Evolutionary conservation across 2,329 filamentous ascomycete genomes (phyloP).

Genomic region (Epichloe gansuensis): DNA sequence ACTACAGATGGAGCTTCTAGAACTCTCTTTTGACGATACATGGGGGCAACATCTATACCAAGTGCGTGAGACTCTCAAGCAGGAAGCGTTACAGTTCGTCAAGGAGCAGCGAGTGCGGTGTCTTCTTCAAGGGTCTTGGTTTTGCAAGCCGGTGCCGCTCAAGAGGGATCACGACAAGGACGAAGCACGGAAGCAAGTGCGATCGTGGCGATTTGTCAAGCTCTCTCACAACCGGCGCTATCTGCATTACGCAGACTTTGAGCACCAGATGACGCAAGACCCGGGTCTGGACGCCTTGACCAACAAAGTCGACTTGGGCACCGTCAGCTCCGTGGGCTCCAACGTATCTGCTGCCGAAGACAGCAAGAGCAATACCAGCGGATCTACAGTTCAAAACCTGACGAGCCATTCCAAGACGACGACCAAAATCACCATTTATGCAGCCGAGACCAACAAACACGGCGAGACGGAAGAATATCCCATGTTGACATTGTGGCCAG

Average conservation of each 20-base stretch:
- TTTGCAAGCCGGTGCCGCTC: slow-evolving; percentile 38
- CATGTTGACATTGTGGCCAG: slow-evolving; percentile 71
- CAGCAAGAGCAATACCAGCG: slow-evolving; percentile 29
- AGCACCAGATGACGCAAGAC: slow-evolving; percentile 46
- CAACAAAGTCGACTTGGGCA: slow-evolving; percentile 76
- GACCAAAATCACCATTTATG: slow-evolving; percentile 84
- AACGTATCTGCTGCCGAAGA: slow-evolving; percentile 64
- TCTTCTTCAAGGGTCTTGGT: slow-evolving; percentile 82
- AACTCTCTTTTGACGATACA: slow-evolving; percentile 82
- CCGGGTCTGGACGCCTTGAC: slow-evolving; percentile 60
- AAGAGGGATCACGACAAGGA: slow-evolving; percentile 17
- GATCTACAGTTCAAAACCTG: slow-evolving; percentile 27
- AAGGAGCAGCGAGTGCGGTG: slow-evolving; percentile 93
- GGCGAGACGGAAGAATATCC: slow-evolving; percentile 47
- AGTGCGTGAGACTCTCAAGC: slow-evolving; percentile 80
- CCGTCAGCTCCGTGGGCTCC: slow-evolving; percentile 84
- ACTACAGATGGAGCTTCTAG: slow-evolving; percentile 85
- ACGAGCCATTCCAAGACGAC: slow-evolving; percentile 32
- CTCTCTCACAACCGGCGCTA: slow-evolving; percentile 84
- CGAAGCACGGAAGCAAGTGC: slow-evolving; percentile 28
- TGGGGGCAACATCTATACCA: slow-evolving; percentile 86
- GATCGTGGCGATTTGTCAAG: slow-evolving; percentile 69
- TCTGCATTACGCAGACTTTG: slow-evolving; percentile 82
- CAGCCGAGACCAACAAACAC: slow-evolving; percentile 23
- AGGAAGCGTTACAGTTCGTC: slow-evolving; percentile 89